Base-by-base conservation (phyloP, 371 early-diverging fungal genomes). In the Apophysomyces ossiformis region DNA sequence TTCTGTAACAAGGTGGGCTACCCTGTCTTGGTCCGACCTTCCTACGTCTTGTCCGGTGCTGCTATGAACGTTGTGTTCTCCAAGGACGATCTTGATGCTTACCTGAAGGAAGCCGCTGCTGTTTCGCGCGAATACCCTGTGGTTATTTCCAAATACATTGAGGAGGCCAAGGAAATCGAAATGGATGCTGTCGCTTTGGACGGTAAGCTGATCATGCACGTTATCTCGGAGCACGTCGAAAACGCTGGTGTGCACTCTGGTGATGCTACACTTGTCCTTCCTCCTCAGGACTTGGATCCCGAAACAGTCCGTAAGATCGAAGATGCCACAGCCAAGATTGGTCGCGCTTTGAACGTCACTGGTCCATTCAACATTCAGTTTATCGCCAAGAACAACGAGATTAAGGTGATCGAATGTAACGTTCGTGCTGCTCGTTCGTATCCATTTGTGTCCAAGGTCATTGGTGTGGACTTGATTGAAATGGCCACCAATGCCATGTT, bases 291-390 rank as follows among this genome's bases (percentile, higher is more conserved):
- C 74, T 78, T 95, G 68, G 94, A 93, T 68, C 92, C 93, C 32
- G 91, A 91, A 63, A 96, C 96, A 0, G 90, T 95, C 37, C 81
- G 86, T 64, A 94, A 93, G 85, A 92, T 96, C 60, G 92, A 92
- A 67, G 82, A 77, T 45, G 95, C 94, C 15, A 93, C 96, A 4
- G 86, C 90, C 46, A 95, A 95, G 72, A 92, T 98, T 64, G 97
- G 91, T 56, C 89, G 88, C 67, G 95, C 95, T 3, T 78, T 98
- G 66, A 90, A 96, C 66, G 93, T 97, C 57, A 95, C 98, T 8
- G 98, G 98, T n/a, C 97, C 97, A n/a, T 93, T 87, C 86, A 98
- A 98, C 81, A 97, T 98, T 73, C 97, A 98, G 81, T 93, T 98
- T 69, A 96, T 98, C 72, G 94, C 94, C 77, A 94, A 95, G 86